A percentile compares a stretch with the other conserved stretches of the same genome.
phyloP scores from a whole-genome alignment of 208 protist species.

The Tritrichomonas foetus region DNA sequence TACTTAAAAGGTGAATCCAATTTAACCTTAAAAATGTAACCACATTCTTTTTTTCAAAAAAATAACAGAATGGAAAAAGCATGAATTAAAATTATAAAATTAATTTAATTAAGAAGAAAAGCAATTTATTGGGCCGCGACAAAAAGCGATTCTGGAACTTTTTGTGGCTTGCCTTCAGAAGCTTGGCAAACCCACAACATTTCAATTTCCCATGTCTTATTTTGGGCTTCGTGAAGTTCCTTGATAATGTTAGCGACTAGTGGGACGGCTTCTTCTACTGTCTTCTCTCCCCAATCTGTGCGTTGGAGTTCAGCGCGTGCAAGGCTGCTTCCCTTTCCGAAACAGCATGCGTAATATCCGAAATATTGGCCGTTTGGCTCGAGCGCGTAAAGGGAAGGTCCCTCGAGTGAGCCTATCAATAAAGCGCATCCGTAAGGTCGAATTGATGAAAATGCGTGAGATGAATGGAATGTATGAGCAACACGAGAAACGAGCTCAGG shows the following conservation, averaged over 20 bases:
- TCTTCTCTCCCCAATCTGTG: background rate
- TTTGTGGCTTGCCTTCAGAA: background rate
- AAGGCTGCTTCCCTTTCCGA: conserved; percentile 28
- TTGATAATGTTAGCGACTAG: background rate
- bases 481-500: background rate
- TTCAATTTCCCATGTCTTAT: conserved; percentile 38
- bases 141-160: background rate
- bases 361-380: conserved; percentile 5
- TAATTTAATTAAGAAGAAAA: too few relatives aligned
- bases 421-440: background rate
- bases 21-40: too few relatives aligned
- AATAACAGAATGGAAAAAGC: too few relatives aligned
- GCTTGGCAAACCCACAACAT: background rate
- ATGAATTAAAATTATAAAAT: too few relatives aligned
- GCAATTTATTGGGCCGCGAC: too few relatives aligned
- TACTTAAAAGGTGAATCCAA: too few relatives aligned
- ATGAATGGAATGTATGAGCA: background rate
- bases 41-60: too few relatives aligned
- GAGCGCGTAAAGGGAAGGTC: background rate
- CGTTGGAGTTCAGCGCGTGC: conserved; percentile 1
- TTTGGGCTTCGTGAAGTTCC: background rate
- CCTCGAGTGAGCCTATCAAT: background rate
- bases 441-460: background rate
- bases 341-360: conserved; percentile 13
- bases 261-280: conserved; percentile 9